Conservation (phyloP, 345 rosid species). For the Eucalyptus tenuipes region DNA sequence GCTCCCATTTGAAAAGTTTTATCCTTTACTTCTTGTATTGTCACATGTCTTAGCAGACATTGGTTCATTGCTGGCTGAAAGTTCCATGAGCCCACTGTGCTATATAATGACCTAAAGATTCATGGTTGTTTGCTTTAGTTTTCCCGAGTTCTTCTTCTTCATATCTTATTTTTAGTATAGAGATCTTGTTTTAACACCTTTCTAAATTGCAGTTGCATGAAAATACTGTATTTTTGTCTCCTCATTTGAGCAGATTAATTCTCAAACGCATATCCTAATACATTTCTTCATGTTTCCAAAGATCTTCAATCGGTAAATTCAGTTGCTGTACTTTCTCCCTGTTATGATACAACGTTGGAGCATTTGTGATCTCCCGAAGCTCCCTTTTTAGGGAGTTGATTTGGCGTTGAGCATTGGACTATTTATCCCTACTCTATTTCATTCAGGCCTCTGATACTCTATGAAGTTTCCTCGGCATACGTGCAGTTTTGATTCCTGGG, state of each 20-base stretch:
- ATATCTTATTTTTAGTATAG: too few relatives aligned
- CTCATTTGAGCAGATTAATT: not conserved
- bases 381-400: not conserved
- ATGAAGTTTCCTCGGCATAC: not conserved
- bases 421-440: not conserved
- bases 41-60: not conserved
- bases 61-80: too few relatives aligned
- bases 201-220: fast-evolving
- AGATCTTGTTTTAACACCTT: not conserved
- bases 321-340: not conserved
- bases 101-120: not conserved
- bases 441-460: not conserved
- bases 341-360: not conserved
- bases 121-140: not conserved
- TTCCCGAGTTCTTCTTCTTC: not conserved
- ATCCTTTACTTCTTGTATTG: not conserved
- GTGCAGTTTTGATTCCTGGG: not conserved
- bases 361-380: not conserved
- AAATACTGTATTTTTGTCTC: not conserved
- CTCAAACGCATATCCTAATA: not conserved
- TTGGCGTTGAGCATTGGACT: not conserved
- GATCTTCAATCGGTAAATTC: not conserved
- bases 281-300: not conserved
- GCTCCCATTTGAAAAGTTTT: not conserved
- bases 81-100: too few relatives aligned